A percentile compares a stretch with the other conserved stretches of the same genome.
Conservation (phyloP, 106 monocot species). For the Cymbidium sinense region DNA sequence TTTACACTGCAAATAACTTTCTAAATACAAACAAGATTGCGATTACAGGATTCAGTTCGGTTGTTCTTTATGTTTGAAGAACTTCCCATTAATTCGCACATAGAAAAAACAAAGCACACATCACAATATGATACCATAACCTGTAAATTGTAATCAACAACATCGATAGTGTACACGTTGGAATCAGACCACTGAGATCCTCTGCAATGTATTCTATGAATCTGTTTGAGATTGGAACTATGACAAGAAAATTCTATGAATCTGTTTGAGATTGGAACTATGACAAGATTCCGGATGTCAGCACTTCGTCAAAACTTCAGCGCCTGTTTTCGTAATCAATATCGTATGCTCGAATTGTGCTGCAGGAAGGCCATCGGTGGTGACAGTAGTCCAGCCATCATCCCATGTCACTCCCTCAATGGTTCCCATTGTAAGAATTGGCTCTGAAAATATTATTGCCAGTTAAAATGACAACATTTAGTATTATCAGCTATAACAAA, state of each 20-base stretch:
- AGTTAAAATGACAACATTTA: background rate
- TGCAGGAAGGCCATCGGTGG: conserved; percentile 60
- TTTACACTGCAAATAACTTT: background rate
- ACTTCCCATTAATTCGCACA: background rate
- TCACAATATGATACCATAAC: background rate
- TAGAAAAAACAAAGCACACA: background rate
- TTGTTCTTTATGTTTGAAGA: background rate
- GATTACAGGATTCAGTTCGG: background rate
- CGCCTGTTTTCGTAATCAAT: conserved; percentile 58
- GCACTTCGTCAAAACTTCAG: conserved; percentile 61
- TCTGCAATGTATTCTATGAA: background rate
- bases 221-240: background rate
- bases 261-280: background rate
- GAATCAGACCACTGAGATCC: background rate
- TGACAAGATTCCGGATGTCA: conserved; percentile 8
- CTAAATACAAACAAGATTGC: background rate
- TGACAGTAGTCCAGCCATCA: conserved; percentile 69
- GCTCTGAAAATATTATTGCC: conserved; percentile 32
- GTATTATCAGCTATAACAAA: background rate
- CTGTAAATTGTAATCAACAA: background rate
- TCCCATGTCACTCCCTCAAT: conserved; percentile 60
- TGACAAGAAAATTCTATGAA: background rate
- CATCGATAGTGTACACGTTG: background rate
- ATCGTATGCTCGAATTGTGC: conserved; percentile 76
- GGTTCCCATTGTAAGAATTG: conserved; percentile 74